Conservation (phyloP, 2,329 filamentous ascomycete species). For the Arthrobotrys sphaeroides region DNA sequence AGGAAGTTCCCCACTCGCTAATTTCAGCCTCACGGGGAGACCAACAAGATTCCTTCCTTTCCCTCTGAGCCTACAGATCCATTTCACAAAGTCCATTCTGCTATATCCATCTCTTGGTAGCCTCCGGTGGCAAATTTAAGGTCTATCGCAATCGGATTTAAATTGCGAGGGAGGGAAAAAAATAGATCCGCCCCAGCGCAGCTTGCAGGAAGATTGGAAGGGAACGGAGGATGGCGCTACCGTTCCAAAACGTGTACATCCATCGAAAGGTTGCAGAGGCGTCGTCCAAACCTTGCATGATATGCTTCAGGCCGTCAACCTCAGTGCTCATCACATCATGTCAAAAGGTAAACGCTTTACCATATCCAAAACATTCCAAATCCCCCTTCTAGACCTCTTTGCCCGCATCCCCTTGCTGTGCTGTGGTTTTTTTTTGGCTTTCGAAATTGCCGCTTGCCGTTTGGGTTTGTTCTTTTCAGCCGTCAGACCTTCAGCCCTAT, state of each 20-base stretch:
- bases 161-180: conserved; percentile 23
- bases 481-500: conserved; percentile 46
- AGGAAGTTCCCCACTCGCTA: conserved; percentile 48
- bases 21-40: conserved; percentile 51
- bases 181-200: conserved; percentile 1
- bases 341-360: conserved; percentile 73
- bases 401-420: not conserved
- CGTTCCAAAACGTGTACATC: conserved; percentile 51
- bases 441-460: not conserved
- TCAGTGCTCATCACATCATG: conserved; percentile 90
- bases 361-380: conserved; percentile 31
- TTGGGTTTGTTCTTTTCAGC: conserved; percentile 12
- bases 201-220: conserved; percentile 9
- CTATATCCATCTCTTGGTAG: not conserved
- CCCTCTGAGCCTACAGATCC: not conserved
- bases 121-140: conserved; percentile 27
- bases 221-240: conserved; percentile 30
- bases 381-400: not conserved
- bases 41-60: conserved; percentile 4
- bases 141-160: conserved; percentile 11
- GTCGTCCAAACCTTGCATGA: conserved; percentile 83
- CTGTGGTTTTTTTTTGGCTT: too few species aligned
- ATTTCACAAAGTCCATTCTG: not conserved
- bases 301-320: conserved; percentile 88
- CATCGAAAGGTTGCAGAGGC: conserved; percentile 58